These are phyloP conservation scores for Flagelloscypha sp. DNA, from an alignment of 768 basidiomycete genomes.

Conservation along the genomic window DNA sequence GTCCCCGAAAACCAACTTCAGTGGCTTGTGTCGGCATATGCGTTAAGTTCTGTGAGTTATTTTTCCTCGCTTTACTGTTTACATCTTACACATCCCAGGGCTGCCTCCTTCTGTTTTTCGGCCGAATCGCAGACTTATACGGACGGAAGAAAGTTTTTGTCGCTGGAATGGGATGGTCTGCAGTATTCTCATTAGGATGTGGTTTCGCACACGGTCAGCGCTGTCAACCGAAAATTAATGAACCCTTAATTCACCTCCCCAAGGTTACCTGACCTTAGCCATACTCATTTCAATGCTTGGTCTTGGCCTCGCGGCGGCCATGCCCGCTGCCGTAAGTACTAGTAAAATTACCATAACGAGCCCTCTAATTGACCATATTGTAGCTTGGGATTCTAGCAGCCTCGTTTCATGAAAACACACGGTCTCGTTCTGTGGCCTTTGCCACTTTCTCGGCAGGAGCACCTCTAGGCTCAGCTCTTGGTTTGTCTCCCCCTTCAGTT, in stretches of 20 bases:
- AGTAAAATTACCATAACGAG: constrained; percentile 4
- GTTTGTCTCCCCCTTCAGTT: too few relatives aligned
- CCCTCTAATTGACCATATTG: not conserved
- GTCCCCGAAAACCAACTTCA: constrained; percentile 48
- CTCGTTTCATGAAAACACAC: constrained; percentile 60
- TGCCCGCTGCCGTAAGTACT: constrained; percentile 58
- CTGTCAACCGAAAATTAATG: too few relatives aligned
- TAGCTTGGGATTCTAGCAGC: constrained; percentile 79
- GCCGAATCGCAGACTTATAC: constrained; percentile 73
- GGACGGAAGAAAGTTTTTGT: constrained; percentile 67
- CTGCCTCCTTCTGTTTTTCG: constrained; percentile 69
- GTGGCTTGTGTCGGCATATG: constrained; percentile 62
- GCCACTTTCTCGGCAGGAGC: constrained; percentile 81
- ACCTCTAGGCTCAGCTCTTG: constrained; percentile 70
- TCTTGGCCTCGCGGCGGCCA: constrained; percentile 66
- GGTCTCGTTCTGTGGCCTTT: constrained; percentile 67
- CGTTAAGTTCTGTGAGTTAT: constrained; percentile 51
- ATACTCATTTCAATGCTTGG: constrained; percentile 75
- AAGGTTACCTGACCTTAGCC: constrained; percentile 54
- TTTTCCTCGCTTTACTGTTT: constrained; percentile 3
- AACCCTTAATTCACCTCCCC: too few relatives aligned
- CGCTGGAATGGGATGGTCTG: constrained; percentile 45
- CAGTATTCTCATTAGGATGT: constrained; percentile 53
- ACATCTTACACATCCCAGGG: constrained; percentile 42
- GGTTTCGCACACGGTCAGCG: constrained; percentile 51